Evolutionary conservation across 108 stramenopile species (phyloP), one percentile per base, ranked within the genome.

Genomic region (Cyclotella kingstonii): DNA sequence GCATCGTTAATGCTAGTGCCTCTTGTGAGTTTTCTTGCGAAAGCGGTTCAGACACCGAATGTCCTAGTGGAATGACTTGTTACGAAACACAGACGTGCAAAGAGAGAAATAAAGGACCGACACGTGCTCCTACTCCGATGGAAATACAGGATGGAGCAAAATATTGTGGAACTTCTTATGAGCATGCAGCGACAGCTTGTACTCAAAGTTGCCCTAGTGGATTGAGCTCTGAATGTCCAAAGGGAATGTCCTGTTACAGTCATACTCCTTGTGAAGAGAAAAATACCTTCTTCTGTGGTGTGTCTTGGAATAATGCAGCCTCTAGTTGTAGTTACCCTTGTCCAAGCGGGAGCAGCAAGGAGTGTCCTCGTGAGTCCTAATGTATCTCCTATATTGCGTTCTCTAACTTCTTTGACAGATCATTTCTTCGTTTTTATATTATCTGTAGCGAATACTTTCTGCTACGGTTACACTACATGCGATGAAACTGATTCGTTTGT

Each of bases 251-350:
- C 0, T 76, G 75, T 57, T 76, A 76, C 38, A 39, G 60, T 29
- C 66, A 68, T 26, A 76, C 75, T 39, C 75, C 75, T n/a, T 76
- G 75, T 38, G 67, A 60, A 46, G 75, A 76, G 61, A 63, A 45
- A 35, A 59, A 53, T 15, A 63, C 75, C 12, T 76, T 76, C 43
- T 76, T 63, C 28, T 76, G 75, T 31, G 75, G 75, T 2, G 46
- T 76, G 15, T 57, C 54, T 10, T 76, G 75, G 75, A 76, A 76
- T 54, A 76, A 76, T 53, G 75, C 75, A 27, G 75, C 75, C 2
- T 57, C 54, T 34, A 68, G 67, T 39, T 76, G 75, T 46, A 46
- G 44, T 23, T 68, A 54, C 22, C 66, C 75, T 46, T 76, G 75
- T 53, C 75, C 75, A 14, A 44, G 48, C 26, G 75, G 75, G 10